phyloP scores from a whole-genome alignment of 352 stramenopile genomes.

The Phytophthora pisi region DNA sequence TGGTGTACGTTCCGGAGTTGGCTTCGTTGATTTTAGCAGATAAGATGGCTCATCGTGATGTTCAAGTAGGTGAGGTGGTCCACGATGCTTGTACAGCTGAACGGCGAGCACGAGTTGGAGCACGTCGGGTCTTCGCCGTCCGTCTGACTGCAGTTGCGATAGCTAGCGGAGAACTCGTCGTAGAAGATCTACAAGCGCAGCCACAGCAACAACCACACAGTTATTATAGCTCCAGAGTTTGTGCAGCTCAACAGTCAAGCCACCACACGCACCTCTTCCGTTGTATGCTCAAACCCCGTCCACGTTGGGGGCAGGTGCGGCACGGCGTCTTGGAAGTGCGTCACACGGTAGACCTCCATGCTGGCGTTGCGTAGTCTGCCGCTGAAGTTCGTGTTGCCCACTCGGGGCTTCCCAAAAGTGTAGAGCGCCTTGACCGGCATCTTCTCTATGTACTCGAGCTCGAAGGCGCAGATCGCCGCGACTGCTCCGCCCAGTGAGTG shows the following conservation, averaged over 20 bases:
- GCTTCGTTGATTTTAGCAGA: constrained; percentile 59
- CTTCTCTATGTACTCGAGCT: constrained; percentile 68
- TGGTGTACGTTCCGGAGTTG: not conserved
- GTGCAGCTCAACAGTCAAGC: too few relatives aligned
- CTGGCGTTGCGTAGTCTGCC: constrained; percentile 51
- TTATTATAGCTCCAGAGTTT: too few relatives aligned
- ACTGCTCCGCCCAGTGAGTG: constrained; percentile 81
- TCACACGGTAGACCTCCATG: constrained; percentile 74
- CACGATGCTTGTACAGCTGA: constrained; percentile 81
- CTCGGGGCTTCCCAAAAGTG: constrained; percentile 80
- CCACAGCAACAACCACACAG: not conserved
- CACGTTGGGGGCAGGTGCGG: constrained; percentile 79
- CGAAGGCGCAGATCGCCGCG: constrained; percentile 74
- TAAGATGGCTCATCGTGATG: constrained; percentile 88
- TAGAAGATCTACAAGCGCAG: constrained; percentile 70
- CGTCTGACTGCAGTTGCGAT: constrained; percentile 58
- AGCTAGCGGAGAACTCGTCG: constrained; percentile 72
- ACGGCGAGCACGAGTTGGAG: constrained; percentile 74
- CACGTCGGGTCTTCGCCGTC: constrained; percentile 73
- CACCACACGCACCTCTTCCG: constrained; percentile 56
- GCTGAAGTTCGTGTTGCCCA: constrained; percentile 76
- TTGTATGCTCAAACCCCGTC: constrained; percentile 78
- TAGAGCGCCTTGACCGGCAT: constrained; percentile 62
- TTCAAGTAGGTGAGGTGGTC: constrained; percentile 90
- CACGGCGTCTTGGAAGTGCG: constrained; percentile 80